phyloP scores from a whole-genome alignment of 1,284 basidiomycete species.

The Schizophyllum amplum region DNA sequence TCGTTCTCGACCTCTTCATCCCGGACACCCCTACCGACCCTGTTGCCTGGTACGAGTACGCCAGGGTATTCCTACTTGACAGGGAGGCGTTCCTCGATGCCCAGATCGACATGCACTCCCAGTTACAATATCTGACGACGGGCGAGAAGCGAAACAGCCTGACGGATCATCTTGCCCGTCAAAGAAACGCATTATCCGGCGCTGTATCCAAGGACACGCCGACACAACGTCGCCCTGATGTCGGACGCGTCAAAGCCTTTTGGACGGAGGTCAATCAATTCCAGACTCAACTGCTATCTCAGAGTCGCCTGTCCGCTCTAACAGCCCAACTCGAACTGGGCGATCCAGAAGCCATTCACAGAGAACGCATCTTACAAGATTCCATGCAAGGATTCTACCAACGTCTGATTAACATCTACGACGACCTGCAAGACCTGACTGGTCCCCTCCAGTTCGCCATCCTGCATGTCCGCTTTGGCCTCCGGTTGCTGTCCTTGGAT shows the following conservation, averaged over 20 bases:
- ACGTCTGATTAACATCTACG: slow-evolving; percentile 48
- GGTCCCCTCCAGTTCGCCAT: slow-evolving; percentile 60
- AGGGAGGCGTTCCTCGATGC: slow-evolving; percentile 37
- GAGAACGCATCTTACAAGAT: slow-evolving; percentile 59
- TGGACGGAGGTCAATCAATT: slow-evolving; percentile 82
- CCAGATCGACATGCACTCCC: slow-evolving; percentile 51
- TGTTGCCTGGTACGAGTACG: slow-evolving; percentile 56
- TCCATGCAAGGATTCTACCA: slow-evolving; percentile 58
- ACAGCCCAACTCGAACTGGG: slow-evolving; percentile 24
- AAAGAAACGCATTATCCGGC: slow-evolving; percentile 18
- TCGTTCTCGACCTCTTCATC: slow-evolving; percentile 69
- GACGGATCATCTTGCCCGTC: slow-evolving; percentile 33
- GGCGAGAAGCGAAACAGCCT: slow-evolving; percentile 52
- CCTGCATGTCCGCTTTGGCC: slow-evolving; percentile 66
- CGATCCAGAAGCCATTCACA: slow-evolving; percentile 30
- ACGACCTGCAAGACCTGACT: slow-evolving; percentile 64
- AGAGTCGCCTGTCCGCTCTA: slow-evolving; percentile 39
- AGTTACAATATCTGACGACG: slow-evolving; percentile 52
- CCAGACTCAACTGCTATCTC: slow-evolving; percentile 41
- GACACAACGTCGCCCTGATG: slow-evolving; percentile 34
- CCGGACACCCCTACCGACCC: slow-evolving; percentile 89
- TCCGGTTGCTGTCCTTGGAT: slow-evolving; percentile 37
- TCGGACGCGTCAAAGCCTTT: slow-evolving; percentile 61
- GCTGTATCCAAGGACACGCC: slow-evolving; percentile 14
- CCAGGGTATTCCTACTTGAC: slow-evolving; percentile 40